Conservation (phyloP, 2,329 filamentous ascomycete species). For the Myrmaecium sp. region DNA sequence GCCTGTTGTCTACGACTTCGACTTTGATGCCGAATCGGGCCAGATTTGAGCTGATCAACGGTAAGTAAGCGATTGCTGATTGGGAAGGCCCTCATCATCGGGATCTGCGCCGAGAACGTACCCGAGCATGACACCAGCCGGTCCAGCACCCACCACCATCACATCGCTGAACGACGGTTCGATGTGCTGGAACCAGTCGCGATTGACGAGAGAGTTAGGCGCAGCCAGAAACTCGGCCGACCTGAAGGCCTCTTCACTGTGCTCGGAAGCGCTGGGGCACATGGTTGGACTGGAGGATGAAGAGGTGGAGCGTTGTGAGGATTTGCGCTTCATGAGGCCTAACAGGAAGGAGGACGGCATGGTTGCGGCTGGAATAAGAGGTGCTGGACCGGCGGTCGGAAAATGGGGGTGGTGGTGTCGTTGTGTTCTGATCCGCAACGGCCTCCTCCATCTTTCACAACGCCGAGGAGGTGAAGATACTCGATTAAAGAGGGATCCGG, state of each 20-base stretch:
- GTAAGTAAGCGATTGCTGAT: slow-evolving; percentile 1
- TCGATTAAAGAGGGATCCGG: too few species aligned
- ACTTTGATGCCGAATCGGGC: slow-evolving; percentile 49
- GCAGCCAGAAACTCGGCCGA: too few species aligned
- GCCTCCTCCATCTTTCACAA: too few species aligned
- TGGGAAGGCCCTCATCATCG: slow-evolving; percentile 6
- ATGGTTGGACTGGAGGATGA: background rate
- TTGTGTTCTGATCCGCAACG: too few species aligned
- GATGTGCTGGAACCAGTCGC: slow-evolving; percentile 7
- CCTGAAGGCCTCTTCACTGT: slow-evolving; percentile 11
- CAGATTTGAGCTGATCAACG: slow-evolving; percentile 32
- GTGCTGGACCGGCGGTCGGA: background rate
- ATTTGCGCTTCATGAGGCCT: slow-evolving; percentile 6
- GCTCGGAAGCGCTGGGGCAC: slow-evolving; percentile 17
- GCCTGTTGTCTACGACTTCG: slow-evolving; percentile 50
- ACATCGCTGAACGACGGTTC: slow-evolving; percentile 21
- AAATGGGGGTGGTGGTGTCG: slow-evolving; percentile 2
- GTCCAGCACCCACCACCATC: slow-evolving; percentile 25
- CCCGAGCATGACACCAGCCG: slow-evolving; percentile 26
- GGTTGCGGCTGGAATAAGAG: background rate
- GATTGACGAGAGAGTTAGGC: slow-evolving; percentile 7
- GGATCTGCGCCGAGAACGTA: slow-evolving; percentile 8
- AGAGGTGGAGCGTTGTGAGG: slow-evolving; percentile 8
- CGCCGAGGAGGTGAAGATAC: too few species aligned
- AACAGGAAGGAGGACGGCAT: slow-evolving; percentile 5